These are phyloP conservation scores for Clavispora phyllophila DNA, from an alignment of 805 yeast species.

Conservation along the genomic window DNA sequence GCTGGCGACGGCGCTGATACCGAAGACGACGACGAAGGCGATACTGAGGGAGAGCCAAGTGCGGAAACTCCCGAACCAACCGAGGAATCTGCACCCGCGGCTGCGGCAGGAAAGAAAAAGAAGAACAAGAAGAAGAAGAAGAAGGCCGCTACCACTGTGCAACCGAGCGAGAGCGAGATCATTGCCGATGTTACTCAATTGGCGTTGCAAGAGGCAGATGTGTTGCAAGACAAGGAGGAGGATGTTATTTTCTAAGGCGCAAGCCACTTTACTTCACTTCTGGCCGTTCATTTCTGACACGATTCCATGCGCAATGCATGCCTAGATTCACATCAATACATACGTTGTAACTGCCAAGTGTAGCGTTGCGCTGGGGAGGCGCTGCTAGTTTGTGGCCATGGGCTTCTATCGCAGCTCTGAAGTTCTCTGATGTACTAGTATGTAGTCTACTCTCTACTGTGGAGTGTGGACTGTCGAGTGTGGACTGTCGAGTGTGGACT, in stretches of 20 bases:
- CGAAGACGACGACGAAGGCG: slow-evolving; percentile 19
- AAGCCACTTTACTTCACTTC: not conserved
- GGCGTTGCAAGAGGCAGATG: slow-evolving; percentile 21
- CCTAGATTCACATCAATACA: not conserved
- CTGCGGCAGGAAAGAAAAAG: slow-evolving; percentile 7
- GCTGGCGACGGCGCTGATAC: slow-evolving; percentile 19
- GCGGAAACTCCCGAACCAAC: slow-evolving; percentile 12
- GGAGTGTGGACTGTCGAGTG: too few relatives aligned
- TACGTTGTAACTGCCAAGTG: not conserved
- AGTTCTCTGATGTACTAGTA: too few relatives aligned
- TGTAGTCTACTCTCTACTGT: too few relatives aligned
- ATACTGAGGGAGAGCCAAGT: slow-evolving; percentile 8
- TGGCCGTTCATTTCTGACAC: slow-evolving; percentile 1
- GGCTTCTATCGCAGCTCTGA: too few relatives aligned
- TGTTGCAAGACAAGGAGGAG: slow-evolving; percentile 40
- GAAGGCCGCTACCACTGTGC: slow-evolving; percentile 7
- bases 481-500: too few relatives aligned
- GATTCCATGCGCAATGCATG: not conserved
- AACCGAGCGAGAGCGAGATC: slow-evolving; percentile 14
- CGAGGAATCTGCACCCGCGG: not conserved
- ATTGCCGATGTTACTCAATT: slow-evolving; percentile 26
- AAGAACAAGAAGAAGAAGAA: slow-evolving; percentile 14
- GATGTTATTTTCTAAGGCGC: slow-evolving; percentile 36
- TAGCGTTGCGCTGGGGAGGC: too few relatives aligned
- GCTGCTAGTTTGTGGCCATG: too few relatives aligned